A percentile compares a stretch with the other conserved stretches of the same genome.
Conservation (phyloP, 148 eudicot genomes). For the Cornus suecica region DNA sequence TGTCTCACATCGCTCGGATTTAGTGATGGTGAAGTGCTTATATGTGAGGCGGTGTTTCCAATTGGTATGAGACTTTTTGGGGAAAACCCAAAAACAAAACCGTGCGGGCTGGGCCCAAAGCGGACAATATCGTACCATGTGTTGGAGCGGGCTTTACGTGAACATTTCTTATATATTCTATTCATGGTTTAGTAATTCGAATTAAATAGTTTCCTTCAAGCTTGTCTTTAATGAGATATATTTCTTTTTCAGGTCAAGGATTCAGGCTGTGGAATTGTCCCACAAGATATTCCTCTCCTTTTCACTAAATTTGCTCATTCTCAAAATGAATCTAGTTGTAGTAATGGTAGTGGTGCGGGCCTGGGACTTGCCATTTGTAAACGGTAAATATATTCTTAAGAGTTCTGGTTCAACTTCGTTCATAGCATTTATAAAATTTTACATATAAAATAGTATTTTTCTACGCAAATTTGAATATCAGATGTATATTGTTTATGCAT, state of each 20-base stretch:
- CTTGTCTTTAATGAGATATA: background rate
- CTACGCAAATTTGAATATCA: background rate
- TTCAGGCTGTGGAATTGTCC: conserved; percentile 77
- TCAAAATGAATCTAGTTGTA: conserved; percentile 36
- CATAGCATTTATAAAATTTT: background rate
- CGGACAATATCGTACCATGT: too few species aligned
- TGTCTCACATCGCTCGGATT: too few species aligned
- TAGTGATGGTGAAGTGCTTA: too few species aligned
- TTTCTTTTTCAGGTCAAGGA: conserved; percentile 69
- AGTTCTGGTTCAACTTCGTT: background rate
- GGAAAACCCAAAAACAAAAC: too few species aligned
- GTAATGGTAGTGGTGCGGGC: conserved; percentile 44
- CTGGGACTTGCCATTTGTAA: conserved; percentile 92
- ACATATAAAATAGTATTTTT: background rate
- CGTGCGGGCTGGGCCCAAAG: too few species aligned
- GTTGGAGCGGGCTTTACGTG: too few species aligned
- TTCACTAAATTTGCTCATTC: conserved; percentile 68
- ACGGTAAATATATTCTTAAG: conserved; percentile 45
- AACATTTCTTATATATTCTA: background rate
- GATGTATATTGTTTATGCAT: background rate
- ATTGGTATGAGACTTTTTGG: too few species aligned
- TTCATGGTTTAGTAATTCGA: too few species aligned
- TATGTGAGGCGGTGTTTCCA: too few species aligned
- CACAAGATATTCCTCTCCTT: conserved; percentile 63
- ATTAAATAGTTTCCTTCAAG: too few species aligned